These are phyloP conservation scores for Tuber borchii DNA, from an alignment of 495 filamentous ascomycete species.

Conservation along the genomic window DNA sequence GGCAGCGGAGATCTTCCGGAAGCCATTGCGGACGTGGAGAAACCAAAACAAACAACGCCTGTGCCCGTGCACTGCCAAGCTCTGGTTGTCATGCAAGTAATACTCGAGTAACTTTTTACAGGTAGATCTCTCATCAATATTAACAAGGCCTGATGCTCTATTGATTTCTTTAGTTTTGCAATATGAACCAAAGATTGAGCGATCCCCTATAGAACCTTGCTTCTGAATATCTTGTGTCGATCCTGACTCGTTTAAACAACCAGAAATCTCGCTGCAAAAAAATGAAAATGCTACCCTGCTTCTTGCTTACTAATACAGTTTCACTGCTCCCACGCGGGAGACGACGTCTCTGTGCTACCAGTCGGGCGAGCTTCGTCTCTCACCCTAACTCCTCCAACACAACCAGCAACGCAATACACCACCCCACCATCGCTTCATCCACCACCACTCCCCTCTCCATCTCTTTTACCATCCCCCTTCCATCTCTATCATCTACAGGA, in stretches of 20 bases:
- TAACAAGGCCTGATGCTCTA: not conserved
- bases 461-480: slow-evolving; percentile 29
- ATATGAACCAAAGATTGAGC: slow-evolving; percentile 3
- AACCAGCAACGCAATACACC: slow-evolving; percentile 22
- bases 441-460: slow-evolving; percentile 21
- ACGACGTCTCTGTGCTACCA: slow-evolving; percentile 37
- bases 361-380: slow-evolving; percentile 30
- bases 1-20: slow-evolving; percentile 17
- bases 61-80: slow-evolving; percentile 25
- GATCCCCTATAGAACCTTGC: not conserved
- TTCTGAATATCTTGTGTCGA: not conserved
- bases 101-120: not conserved
- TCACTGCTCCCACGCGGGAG: slow-evolving; percentile 12
- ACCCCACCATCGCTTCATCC: slow-evolving; percentile 31
- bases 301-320: slow-evolving; percentile 12
- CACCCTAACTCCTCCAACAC: slow-evolving; percentile 32
- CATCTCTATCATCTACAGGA: slow-evolving; percentile 25
- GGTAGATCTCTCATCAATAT: not conserved
- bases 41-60: slow-evolving; percentile 35
- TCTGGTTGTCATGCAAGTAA: not conserved
- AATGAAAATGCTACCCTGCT: not conserved
- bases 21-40: slow-evolving; percentile 14
- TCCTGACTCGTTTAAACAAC: not conserved
- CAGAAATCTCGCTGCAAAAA: not conserved
- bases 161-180: not conserved